phyloP scores from a whole-genome alignment of 371 early-diverging fungal species.

The Lichtheimia ramosa region DNA sequence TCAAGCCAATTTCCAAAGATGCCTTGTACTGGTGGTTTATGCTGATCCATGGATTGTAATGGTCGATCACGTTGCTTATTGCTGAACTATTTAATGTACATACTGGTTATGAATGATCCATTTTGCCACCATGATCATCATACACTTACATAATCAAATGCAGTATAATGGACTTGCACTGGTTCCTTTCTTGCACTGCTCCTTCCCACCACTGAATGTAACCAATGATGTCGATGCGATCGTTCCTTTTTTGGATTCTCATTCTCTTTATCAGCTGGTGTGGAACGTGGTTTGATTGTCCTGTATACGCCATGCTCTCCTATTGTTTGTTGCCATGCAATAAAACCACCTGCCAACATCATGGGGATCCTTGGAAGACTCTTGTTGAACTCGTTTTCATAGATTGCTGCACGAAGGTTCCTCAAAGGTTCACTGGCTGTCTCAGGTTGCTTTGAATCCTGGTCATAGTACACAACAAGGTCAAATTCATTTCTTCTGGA shows the following conservation, averaged over 20 bases:
- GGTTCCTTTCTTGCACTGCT: neutral
- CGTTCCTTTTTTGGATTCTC: slow-evolving; percentile 2
- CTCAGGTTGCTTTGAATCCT: slow-evolving; percentile 30
- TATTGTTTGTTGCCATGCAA: slow-evolving; percentile 62
- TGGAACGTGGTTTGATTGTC: neutral
- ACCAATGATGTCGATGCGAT: slow-evolving; percentile 14
- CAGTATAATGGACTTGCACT: slow-evolving; percentile 17
- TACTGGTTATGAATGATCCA: neutral
- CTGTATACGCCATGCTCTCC: slow-evolving; percentile 43
- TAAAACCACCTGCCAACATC: slow-evolving; percentile 77
- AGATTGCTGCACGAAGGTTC: slow-evolving; percentile 55
- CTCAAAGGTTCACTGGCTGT: slow-evolving; percentile 25
- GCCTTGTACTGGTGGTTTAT: slow-evolving; percentile 25
- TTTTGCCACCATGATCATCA: too few species aligned
- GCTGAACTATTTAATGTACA: slow-evolving; percentile 14
- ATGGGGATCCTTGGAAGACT: slow-evolving; percentile 53
- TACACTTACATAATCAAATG: slow-evolving; percentile 46
- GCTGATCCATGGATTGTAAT: slow-evolving; percentile 17
- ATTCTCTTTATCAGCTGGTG: neutral
- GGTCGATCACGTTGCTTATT: slow-evolving; percentile 9
- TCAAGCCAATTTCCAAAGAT: slow-evolving; percentile 16
- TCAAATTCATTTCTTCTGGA: slow-evolving; percentile 67
- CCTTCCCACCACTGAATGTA: slow-evolving; percentile 18
- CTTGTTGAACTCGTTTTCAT: slow-evolving; percentile 57
- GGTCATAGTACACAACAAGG: slow-evolving; percentile 76